These are phyloP conservation scores for Geum urbanum DNA, from an alignment of 306 rosid genomes.

Conservation along the genomic window DNA sequence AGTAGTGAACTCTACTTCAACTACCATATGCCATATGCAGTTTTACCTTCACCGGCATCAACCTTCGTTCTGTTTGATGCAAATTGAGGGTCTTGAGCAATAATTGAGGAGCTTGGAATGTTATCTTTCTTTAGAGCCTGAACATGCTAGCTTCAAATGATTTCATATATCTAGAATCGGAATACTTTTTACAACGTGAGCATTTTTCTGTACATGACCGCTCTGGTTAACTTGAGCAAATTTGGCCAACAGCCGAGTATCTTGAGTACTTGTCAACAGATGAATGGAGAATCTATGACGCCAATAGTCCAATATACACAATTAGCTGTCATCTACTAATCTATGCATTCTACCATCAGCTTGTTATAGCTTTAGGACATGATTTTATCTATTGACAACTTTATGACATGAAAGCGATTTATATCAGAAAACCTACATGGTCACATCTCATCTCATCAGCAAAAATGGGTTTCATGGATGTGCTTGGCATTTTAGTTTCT, in stretches of 20 bases:
- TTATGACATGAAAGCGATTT: background rate
- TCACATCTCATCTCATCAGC: slow-evolving; percentile 9
- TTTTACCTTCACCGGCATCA: background rate
- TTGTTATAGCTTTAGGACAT: background rate
- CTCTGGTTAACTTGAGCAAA: background rate
- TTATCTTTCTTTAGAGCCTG: background rate
- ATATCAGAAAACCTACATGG: slow-evolving; percentile 2
- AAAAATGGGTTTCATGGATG: slow-evolving; percentile 23
- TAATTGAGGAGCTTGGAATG: background rate
- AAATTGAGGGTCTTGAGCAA: background rate
- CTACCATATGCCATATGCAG: background rate
- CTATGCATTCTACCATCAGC: background rate
- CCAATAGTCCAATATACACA: background rate
- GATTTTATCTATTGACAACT: background rate
- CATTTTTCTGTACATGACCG: too few species aligned
- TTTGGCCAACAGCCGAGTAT: slow-evolving; percentile 12
- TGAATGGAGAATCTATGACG: background rate
- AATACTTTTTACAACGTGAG: too few species aligned
- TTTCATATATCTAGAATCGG: too few species aligned
- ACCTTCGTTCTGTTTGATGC: background rate
- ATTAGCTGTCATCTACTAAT: background rate
- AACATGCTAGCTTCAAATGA: background rate
- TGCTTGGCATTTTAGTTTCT: slow-evolving; percentile 45
- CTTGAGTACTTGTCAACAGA: background rate
- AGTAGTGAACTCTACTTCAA: background rate